phyloP scores from a whole-genome alignment of 2,329 filamentous ascomycete genomes.

The Fusarium sp. region DNA sequence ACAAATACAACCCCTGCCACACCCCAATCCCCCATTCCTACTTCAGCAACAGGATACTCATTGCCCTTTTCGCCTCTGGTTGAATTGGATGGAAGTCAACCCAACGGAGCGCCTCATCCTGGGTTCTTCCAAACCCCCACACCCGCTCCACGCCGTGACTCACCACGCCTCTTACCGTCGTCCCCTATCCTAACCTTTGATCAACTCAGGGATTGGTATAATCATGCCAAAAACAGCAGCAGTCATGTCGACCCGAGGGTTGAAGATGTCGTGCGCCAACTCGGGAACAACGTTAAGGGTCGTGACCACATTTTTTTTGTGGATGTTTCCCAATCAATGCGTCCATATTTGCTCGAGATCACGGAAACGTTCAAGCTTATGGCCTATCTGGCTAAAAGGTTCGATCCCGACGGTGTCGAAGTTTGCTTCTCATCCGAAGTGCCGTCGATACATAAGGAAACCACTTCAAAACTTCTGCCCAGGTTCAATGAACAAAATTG shows the following conservation, averaged over 20 bases:
- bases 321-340: slow-evolving; percentile 18
- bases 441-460: background rate
- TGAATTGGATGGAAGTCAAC: background rate
- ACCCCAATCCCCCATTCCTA: background rate
- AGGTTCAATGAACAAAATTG: background rate
- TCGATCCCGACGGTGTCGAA: slow-evolving; percentile 22
- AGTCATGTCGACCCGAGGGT: background rate
- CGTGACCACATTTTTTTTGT: slow-evolving; percentile 23
- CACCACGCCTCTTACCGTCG: too few relatives aligned
- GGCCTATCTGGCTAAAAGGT: slow-evolving; percentile 13
- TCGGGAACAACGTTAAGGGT: background rate
- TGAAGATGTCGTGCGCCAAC: background rate
- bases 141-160: too few relatives aligned
- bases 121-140: too few relatives aligned
- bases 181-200: background rate
- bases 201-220: background rate
- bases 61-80: background rate
- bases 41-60: background rate
- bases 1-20: background rate
- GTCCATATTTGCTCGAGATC: background rate
- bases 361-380: background rate
- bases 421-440: slow-evolving; percentile 14
- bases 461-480: background rate
- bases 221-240: background rate
- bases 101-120: too few relatives aligned